phyloP scores from a whole-genome alignment of 116 monocot genomes.

The Papilionanthe hybrid region DNA sequence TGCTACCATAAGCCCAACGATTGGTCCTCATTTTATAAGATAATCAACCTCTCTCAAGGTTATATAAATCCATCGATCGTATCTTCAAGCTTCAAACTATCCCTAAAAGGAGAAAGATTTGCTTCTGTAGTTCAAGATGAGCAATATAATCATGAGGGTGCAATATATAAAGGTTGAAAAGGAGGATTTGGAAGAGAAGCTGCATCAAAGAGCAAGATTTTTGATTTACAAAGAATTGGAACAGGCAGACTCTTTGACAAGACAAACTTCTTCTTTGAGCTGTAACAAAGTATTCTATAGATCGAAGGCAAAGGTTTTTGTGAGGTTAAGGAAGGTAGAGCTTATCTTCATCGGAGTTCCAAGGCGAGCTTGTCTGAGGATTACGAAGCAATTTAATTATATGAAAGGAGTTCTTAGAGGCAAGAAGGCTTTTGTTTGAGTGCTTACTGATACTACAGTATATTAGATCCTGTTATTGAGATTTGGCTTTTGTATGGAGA shows the following conservation, averaged over 20 bases:
- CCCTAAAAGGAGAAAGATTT: too few relatives aligned
- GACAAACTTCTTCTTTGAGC: neutral
- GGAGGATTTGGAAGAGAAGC: neutral
- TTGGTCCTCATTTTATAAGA: too few relatives aligned
- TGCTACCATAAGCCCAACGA: too few relatives aligned
- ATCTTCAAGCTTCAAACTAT: too few relatives aligned
- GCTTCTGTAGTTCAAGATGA: too few relatives aligned
- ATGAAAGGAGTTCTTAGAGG: neutral
- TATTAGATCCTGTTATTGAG: too few relatives aligned
- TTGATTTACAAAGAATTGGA: neutral
- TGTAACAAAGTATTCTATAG: neutral
- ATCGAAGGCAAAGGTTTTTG: neutral
- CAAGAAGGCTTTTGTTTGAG: too few relatives aligned
- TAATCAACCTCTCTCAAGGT: too few relatives aligned
- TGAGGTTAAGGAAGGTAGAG: neutral
- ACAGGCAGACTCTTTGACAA: neutral
- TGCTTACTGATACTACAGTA: too few relatives aligned
- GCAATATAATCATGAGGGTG: neutral
- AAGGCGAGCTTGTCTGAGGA: neutral
- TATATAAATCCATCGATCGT: too few relatives aligned
- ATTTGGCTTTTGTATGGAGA: too few relatives aligned
- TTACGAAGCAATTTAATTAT: neutral
- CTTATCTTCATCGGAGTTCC: neutral
- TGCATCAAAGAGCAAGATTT: neutral
- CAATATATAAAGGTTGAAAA: neutral